A percentile compares a stretch with the other conserved stretches of the same genome.
phyloP scores from a whole-genome alignment of 441 rosid species.

The Eutrema salsugineum region DNA sequence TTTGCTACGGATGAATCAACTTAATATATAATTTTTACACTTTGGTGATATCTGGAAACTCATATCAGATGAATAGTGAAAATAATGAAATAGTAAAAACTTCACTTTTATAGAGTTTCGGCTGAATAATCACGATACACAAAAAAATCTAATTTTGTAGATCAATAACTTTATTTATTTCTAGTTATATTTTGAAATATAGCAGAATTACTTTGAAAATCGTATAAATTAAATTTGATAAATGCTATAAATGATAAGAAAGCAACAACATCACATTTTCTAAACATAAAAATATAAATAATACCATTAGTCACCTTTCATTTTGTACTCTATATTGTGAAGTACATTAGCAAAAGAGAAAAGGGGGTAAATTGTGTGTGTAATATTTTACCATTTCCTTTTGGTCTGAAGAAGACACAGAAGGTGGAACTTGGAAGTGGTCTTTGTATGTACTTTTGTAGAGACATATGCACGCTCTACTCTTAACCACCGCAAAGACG shows the following conservation, averaged over 20 bases:
- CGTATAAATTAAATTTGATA: no score
- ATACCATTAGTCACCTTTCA: not conserved
- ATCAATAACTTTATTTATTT: no score
- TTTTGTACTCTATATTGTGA: not conserved
- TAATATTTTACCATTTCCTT: not conserved
- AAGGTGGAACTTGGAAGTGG: conserved; percentile 22
- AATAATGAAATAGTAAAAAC: not conserved
- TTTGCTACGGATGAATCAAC: no score
- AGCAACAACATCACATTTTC: not conserved
- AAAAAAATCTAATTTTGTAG: no score
- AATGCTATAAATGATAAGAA: no score
- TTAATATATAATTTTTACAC: not conserved
- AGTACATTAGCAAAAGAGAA: not conserved
- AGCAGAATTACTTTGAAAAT: no score
- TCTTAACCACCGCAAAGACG: conserved; percentile 22
- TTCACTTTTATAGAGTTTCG: not conserved
- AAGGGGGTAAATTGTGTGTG: not conserved
- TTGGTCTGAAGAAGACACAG: not conserved
- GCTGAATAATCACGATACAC: no score
- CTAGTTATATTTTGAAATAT: no score
- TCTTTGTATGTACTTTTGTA: conserved; percentile 20
- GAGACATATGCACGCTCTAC: conserved; percentile 14
- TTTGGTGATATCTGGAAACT: not conserved
- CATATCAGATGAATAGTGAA: not conserved
- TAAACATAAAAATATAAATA: not conserved